Evolutionary conservation across 2,329 filamentous ascomycete species (phyloP).

Genomic region (Diaporthe caulivora): DNA sequence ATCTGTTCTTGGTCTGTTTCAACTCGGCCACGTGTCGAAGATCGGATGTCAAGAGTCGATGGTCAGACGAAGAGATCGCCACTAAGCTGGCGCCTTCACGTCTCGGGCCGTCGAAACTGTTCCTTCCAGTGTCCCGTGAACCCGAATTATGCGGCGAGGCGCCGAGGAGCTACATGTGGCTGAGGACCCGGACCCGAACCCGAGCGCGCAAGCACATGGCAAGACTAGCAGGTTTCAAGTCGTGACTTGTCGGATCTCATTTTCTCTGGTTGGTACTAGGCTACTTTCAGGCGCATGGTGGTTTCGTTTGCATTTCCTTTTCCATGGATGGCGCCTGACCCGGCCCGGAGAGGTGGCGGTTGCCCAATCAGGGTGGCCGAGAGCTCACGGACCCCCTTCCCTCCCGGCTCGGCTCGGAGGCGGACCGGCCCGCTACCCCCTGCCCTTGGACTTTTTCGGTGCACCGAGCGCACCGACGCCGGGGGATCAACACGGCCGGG

Average conservation of each 20-base stretch:
- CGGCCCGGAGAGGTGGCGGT: not conserved
- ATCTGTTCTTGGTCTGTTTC: not conserved
- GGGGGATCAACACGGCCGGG: not conserved
- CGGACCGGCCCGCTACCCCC: conserved; percentile 25
- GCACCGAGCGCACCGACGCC: not conserved
- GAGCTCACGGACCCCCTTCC: not conserved
- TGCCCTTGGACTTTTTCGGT: not conserved
- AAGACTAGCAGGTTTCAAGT: not conserved
- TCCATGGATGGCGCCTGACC: conserved; percentile 15
- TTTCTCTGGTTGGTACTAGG: conserved; percentile 4
- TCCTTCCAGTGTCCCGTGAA: not conserved
- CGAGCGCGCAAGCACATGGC: not conserved
- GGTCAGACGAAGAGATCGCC: not conserved
- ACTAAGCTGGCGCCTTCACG: not conserved
- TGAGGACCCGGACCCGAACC: not conserved
- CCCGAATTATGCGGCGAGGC: not conserved
- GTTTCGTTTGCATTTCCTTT: not conserved
- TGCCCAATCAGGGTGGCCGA: conserved; percentile 15
- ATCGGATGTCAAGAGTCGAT: not conserved
- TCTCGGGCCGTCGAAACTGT: conserved; percentile 9
- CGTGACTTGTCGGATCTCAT: not conserved
- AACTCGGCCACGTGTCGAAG: not conserved
- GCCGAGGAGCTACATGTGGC: not conserved
- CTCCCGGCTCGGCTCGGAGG: conserved; percentile 12
- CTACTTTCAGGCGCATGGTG: not conserved